Evolutionary conservation across 345 rosid species (phyloP), one percentile per base, ranked within the genome.

Genomic region (Rhodomyrtus tomentosa): DNA sequence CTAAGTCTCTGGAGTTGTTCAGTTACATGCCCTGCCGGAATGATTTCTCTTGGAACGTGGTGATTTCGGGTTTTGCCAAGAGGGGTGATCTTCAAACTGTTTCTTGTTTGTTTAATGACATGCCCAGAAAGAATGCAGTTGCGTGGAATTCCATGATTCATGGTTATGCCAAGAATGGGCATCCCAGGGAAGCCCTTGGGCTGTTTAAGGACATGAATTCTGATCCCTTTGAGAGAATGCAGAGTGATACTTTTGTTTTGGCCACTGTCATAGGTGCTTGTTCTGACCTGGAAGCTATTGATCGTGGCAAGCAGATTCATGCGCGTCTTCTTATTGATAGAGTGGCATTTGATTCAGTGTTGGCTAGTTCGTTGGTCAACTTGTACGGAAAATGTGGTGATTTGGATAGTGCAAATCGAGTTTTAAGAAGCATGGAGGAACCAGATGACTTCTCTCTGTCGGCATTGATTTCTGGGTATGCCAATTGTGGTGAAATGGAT

Each of bases 401-500:
- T 90, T 84, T 92, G 89, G 89, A 90, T 27, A 87, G 86, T 89
- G 98, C 95, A 25, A 86, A 84, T 56, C 83, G 59, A 56, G 86
- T 93, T 89, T 14, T 94, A 86, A 93, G 86, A 81, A 84, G 59
- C 84, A 84, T 87, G 89, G 89, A 85, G 54, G 87, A 91, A 83
- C 94, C 90, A 0, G 96, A 96, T 89, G 95, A 91, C 82, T 90
- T 92, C 85, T 95, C 98, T 85, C 82, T 96, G 72, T 95, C 99
- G 42, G 95, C 99, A 7, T 85, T 96, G 83, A 91, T 96, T 86
- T 88, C 95, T n/a, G 92, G 95, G 49, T 95, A 91, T 86, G 95
- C 98, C 22, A 89, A 81, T 55, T 84, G 85, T 85, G 96, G 98
- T 72, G 91, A 89, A 79, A 90, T 92, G 86, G 82, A 51, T 74